These are phyloP conservation scores for Eucalyptus erythrocorys DNA, from an alignment of 345 rosid genomes.

Conservation along the genomic window DNA sequence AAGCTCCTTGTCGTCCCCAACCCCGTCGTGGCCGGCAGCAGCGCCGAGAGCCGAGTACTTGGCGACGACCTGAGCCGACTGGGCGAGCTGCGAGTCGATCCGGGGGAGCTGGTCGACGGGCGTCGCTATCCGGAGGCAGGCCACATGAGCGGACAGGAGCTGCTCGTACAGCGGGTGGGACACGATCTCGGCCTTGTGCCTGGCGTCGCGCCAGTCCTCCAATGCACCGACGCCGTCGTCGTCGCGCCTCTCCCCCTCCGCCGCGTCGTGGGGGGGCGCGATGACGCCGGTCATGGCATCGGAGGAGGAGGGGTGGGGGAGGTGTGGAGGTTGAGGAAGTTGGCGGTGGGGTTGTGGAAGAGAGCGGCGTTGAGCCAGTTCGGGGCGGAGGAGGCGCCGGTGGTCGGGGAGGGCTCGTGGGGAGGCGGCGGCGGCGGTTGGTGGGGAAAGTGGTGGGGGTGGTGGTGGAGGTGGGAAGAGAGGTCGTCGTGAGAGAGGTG, in stretches of 20 bases:
- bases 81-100: slow-evolving; percentile 90
- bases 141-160: slow-evolving; percentile 83
- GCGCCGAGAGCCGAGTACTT: slow-evolving; percentile 67
- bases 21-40: slow-evolving; percentile 29
- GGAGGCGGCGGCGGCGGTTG: background rate
- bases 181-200: slow-evolving; percentile 75
- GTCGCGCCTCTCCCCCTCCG: background rate
- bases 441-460: slow-evolving; percentile 15
- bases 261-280: slow-evolving; percentile 12
- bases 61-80: slow-evolving; percentile 82
- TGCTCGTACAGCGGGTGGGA: slow-evolving; percentile 88
- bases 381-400: slow-evolving; percentile 28
- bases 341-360: slow-evolving; percentile 23
- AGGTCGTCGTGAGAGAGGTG: slow-evolving; percentile 52
- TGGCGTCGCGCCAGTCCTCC: slow-evolving; percentile 78
- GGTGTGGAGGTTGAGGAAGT: slow-evolving; percentile 76
- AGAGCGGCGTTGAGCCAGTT: background rate
- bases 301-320: slow-evolving; percentile 1
- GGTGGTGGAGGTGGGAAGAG: slow-evolving; percentile 50
- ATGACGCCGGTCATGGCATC: slow-evolving; percentile 29
- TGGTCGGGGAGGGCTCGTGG: slow-evolving; percentile 21
- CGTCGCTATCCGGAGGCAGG: slow-evolving; percentile 83
- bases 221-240: background rate
- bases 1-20: slow-evolving; percentile 76
- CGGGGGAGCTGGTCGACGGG: slow-evolving; percentile 95